Percentiles rank a stretch among this genome's conserved stretches.
Conservation (phyloP, 345 rosid genomes). For the Eucalyptus rudis region DNA sequence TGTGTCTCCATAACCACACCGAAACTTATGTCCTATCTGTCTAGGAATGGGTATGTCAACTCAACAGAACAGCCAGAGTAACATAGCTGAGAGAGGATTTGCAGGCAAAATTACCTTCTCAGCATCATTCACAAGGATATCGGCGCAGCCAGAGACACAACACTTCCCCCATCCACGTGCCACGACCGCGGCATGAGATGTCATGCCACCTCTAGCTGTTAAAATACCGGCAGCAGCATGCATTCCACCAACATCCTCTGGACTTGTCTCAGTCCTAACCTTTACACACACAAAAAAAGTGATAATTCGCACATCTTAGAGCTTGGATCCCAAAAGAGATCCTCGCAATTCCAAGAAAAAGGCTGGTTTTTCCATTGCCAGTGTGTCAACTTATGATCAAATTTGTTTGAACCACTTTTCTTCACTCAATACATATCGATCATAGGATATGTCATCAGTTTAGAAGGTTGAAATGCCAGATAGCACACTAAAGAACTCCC, state of each 20-base stretch:
- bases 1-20: background rate
- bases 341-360: background rate
- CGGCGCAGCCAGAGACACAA: constrained; percentile 86
- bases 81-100: background rate
- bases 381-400: background rate
- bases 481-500: background rate
- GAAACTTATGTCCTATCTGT: background rate
- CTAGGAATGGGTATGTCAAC: background rate
- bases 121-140: constrained; percentile 59
- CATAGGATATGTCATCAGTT: background rate
- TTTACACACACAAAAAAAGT: background rate
- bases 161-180: constrained; percentile 99
- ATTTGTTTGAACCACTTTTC: background rate
- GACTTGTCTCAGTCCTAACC: constrained; percentile 95
- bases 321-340: background rate
- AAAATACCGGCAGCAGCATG: constrained; percentile 88
- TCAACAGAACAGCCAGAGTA: background rate
- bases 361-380: background rate
- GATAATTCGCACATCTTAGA: background rate
- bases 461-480: background rate
- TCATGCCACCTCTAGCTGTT: constrained; percentile 98
- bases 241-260: constrained; percentile 99
- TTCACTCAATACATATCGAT: background rate
- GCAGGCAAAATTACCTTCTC: constrained; percentile 36
- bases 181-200: constrained; percentile 97